These are phyloP conservation scores for Tolypocladium sp. DNA, from an alignment of 2,329 filamentous ascomycete genomes.

Conservation along the genomic window DNA sequence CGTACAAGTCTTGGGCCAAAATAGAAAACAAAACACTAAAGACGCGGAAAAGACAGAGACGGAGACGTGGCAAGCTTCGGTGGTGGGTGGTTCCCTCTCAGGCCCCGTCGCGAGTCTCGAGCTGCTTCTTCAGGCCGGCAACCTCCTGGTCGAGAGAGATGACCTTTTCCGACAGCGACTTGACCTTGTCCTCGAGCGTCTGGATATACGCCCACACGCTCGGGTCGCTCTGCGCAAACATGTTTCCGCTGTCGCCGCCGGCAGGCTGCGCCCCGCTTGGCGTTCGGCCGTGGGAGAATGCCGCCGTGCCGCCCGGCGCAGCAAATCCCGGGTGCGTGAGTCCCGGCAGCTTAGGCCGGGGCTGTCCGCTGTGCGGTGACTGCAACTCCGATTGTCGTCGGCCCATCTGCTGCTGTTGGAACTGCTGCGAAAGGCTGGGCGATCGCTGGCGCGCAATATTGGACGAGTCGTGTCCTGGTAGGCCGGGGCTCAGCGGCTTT, in stretches of 20 bases:
- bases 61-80: slow-evolving; percentile 3
- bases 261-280: slow-evolving; percentile 41
- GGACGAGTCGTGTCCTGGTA: slow-evolving; percentile 41
- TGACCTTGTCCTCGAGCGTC: slow-evolving; percentile 50
- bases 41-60: neutral
- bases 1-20: neutral
- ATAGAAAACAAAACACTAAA: neutral
- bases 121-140: slow-evolving; percentile 21
- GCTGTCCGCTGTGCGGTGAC: slow-evolving; percentile 39
- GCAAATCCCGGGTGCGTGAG: slow-evolving; percentile 26
- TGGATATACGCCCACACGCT: slow-evolving; percentile 67
- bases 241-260: slow-evolving; percentile 53
- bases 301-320: slow-evolving; percentile 15
- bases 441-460: slow-evolving; percentile 49
- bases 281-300: slow-evolving; percentile 21
- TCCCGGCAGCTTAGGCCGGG: slow-evolving; percentile 27
- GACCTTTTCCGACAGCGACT: slow-evolving; percentile 25
- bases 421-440: slow-evolving; percentile 55
- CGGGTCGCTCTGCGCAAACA: slow-evolving; percentile 52
- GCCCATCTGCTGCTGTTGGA: slow-evolving; percentile 51
- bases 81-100: neutral
- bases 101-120: slow-evolving; percentile 19
- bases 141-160: slow-evolving; percentile 23
- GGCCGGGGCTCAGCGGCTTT: slow-evolving; percentile 68
- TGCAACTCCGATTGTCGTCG: slow-evolving; percentile 47